Conservation (phyloP, 2,329 filamentous ascomycete genomes). For the Sarocladium oryzae region DNA sequence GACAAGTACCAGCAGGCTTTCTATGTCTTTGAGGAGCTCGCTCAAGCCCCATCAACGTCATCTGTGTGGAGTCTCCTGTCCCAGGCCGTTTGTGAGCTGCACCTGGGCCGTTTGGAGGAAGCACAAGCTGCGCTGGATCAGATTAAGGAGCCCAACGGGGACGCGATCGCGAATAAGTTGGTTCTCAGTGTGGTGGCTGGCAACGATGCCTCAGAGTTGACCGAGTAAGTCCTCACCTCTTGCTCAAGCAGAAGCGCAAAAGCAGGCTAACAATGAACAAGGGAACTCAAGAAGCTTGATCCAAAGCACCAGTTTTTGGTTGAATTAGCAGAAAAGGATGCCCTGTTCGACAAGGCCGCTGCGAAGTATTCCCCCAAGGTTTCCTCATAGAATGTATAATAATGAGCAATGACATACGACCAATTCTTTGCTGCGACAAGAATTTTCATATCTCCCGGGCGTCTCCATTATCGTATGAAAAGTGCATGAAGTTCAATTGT, state of each 20-base stretch:
- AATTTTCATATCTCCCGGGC: too few species aligned
- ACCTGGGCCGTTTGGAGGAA: conserved; percentile 82
- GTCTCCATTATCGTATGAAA: background rate
- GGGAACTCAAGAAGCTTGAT: conserved; percentile 50
- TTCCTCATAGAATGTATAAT: conserved; percentile 24
- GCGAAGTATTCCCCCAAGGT: conserved; percentile 84
- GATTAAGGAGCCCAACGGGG: conserved; percentile 63
- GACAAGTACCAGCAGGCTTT: conserved; percentile 95
- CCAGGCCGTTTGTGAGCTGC: conserved; percentile 86
- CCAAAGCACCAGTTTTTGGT: conserved; percentile 63
- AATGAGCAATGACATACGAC: conserved; percentile 1
- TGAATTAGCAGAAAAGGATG: conserved; percentile 78
- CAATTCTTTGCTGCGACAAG: too few species aligned
- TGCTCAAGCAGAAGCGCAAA: background rate
- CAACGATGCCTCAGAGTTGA: conserved; percentile 59
- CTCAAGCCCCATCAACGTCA: conserved; percentile 75
- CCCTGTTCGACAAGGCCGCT: conserved; percentile 79
- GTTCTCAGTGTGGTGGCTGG: conserved; percentile 74
- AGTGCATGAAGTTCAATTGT: background rate
- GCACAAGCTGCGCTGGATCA: conserved; percentile 80
- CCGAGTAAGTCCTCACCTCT: conserved; percentile 37
- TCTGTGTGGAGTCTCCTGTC: conserved; percentile 71
- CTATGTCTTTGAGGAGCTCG: conserved; percentile 96
- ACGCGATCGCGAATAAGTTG: conserved; percentile 74
- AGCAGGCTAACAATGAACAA: conserved; percentile 28